Base-by-base conservation (phyloP, 768 basidiomycete genomes). In the Thelephora ganbajun region DNA sequence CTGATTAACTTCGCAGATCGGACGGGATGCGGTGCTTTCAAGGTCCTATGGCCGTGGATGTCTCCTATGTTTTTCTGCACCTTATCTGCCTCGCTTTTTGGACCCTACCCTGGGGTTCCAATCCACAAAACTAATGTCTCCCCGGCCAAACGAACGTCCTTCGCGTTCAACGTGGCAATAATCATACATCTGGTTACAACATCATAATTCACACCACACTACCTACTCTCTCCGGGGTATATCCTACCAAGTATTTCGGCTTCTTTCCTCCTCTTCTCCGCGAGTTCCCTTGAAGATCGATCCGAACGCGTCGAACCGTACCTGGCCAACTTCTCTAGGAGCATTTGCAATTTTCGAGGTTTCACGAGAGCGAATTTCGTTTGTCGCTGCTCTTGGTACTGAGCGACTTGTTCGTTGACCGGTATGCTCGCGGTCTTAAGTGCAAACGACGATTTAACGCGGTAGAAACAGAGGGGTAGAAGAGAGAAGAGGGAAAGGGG, bases 381-480 rank as follows among this genome's bases (percentile, higher is more conserved):
- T 53, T 80, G 82, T 46, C 87, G 79, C 50, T 88, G 78, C 18
- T 83, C 73, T 23, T 94, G 71, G 63, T 80, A 97, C 54, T 88
- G 81, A 50, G 81, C 78, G 16, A 94, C 79, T 1, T 74, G 72
- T 56, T 89, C 77, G 33, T 75, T 67, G 49, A 90, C 66, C 12
- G 83, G 76, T 47, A 96, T 78, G 36, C 83, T 77, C 34, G 74
- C 71, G 51, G 79, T 84, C 84, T 86, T 37, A 44, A 23, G 47
- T 20, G 48, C 43, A 60, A 35, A 35, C 20, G 42, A 50, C 43
- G 23, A 26, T 22, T 46, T 49, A 48, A 30, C 18, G 50, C 23
- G 42, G 33, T 19, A 22, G 43, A 45, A 19, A 23, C 39, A 16
- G 20, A 35, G 39, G 13, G 0, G 52, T 33, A 1, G 48, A 44